Conservation (phyloP, 1,284 basidiomycete species). For the Ceratobasidium sp. region DNA sequence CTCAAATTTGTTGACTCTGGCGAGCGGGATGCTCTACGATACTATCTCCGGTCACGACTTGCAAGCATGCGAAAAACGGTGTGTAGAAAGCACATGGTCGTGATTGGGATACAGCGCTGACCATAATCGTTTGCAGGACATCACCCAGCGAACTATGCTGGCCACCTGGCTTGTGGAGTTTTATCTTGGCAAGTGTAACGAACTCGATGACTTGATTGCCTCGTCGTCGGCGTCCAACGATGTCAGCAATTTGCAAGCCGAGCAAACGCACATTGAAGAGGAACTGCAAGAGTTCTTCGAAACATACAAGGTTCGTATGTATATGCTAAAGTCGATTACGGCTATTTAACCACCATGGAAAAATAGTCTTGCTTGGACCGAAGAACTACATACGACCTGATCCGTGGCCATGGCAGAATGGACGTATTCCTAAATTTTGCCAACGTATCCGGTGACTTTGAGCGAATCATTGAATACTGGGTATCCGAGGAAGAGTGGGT, state of each 20-base stretch:
- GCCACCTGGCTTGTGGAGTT: conserved; percentile 99
- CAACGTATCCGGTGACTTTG: conserved; percentile 78
- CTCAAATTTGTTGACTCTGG: conserved; percentile 88
- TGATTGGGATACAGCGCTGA: not conserved
- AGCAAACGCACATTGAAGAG: conserved; percentile 86
- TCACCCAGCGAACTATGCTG: conserved; percentile 95
- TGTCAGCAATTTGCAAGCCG: conserved; percentile 82
- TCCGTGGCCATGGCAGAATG: conserved; percentile 89
- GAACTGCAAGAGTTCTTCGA: conserved; percentile 91
- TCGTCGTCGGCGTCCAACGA: conserved; percentile 86
- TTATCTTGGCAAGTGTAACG: conserved; percentile 95
- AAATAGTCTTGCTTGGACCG: conserved; percentile 79
- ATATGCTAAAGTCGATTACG: not conserved
- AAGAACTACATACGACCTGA: conserved; percentile 87
- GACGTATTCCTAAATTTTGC: conserved; percentile 95
- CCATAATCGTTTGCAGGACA: conserved; percentile 61
- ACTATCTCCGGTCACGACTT: conserved; percentile 87
- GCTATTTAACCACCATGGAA: conserved; percentile 6
- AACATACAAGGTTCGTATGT: conserved; percentile 80
- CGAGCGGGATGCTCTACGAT: conserved; percentile 91
- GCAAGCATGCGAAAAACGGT: conserved; percentile 83
- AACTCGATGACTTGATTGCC: conserved; percentile 87
- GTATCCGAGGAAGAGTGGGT: conserved; percentile 90
- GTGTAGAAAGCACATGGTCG: conserved; percentile 49
- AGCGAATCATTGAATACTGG: conserved; percentile 91